These are phyloP conservation scores for Arabidopsis arenosa DNA, from an alignment of 345 rosid genomes.

Conservation along the genomic window DNA sequence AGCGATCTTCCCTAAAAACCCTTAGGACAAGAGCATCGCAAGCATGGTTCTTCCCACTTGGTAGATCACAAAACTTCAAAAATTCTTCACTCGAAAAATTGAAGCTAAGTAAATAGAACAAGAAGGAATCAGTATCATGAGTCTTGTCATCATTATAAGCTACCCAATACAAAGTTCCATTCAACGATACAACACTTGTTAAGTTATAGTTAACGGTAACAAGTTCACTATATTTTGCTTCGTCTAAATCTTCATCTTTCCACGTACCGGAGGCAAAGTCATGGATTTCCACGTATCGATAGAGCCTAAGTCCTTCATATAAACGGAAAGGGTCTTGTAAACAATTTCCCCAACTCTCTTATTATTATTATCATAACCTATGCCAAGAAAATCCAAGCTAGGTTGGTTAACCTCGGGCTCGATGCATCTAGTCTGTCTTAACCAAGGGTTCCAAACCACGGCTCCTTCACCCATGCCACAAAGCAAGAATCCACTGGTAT, in stretches of 20 bases:
- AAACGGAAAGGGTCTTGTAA: not conserved
- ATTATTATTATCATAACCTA: not conserved
- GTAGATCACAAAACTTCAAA: not conserved
- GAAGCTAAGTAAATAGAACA: not conserved
- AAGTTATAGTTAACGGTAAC: not conserved
- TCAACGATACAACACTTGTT: not conserved
- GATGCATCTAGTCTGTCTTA: not conserved
- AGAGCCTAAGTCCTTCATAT: not conserved
- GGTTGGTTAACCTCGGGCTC: not conserved
- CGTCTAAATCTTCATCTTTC: not conserved
- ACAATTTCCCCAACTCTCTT: not conserved
- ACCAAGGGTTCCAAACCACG: not conserved
- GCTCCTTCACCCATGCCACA: not conserved
- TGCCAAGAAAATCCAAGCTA: not conserved
- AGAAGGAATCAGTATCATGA: not conserved
- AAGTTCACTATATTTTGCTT: not conserved
- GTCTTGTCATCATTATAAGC: not conserved
- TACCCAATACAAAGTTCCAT: slow-evolving; percentile 5
- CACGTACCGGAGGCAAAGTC: too few relatives aligned
- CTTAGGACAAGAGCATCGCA: not conserved
- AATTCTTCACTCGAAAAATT: not conserved
- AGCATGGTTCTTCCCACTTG: not conserved
- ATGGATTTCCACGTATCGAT: not conserved
- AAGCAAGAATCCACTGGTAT: not conserved
- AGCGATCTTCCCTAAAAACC: not conserved